phyloP scores from a whole-genome alignment of 805 yeast genomes.

The Lipomyces anomalus region DNA sequence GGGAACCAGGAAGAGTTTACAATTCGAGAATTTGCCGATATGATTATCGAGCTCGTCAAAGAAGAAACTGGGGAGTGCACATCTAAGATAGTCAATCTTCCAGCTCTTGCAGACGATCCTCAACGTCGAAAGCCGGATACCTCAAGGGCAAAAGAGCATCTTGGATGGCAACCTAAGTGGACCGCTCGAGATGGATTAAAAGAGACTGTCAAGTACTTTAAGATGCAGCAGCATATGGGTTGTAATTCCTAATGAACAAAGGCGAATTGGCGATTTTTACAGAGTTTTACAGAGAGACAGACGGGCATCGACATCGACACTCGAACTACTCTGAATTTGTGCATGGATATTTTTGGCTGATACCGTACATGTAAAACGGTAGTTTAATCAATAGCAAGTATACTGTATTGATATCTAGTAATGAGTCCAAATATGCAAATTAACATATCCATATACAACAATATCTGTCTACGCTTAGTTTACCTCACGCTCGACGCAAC shows the following conservation, averaged over 20 bases:
- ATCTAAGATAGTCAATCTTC: slow-evolving; percentile 20
- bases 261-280: too few relatives aligned
- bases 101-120: slow-evolving; percentile 28
- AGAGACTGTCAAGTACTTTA: slow-evolving; percentile 27
- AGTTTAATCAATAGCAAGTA: too few relatives aligned
- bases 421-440: too few relatives aligned
- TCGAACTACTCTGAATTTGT: too few relatives aligned
- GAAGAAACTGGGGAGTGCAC: slow-evolving; percentile 18
- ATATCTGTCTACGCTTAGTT: too few relatives aligned
- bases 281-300: too few relatives aligned
- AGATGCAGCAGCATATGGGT: slow-evolving; percentile 21
- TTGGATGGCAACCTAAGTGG: slow-evolving; percentile 29
- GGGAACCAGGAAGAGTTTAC: slow-evolving; percentile 29
- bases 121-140: slow-evolving; percentile 27
- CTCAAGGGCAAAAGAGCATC: slow-evolving; percentile 20
- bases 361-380: too few relatives aligned
- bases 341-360: too few relatives aligned
- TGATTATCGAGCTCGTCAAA: slow-evolving; percentile 24
- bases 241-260: not conserved
- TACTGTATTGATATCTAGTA: too few relatives aligned
- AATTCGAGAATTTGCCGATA: slow-evolving; percentile 25
- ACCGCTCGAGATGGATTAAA: slow-evolving; percentile 24
- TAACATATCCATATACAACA: too few relatives aligned
- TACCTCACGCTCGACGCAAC: slow-evolving; percentile 12
- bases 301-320: too few relatives aligned